phyloP scores from a whole-genome alignment of 495 filamentous ascomycete species.

The Lepraria neglecta region DNA sequence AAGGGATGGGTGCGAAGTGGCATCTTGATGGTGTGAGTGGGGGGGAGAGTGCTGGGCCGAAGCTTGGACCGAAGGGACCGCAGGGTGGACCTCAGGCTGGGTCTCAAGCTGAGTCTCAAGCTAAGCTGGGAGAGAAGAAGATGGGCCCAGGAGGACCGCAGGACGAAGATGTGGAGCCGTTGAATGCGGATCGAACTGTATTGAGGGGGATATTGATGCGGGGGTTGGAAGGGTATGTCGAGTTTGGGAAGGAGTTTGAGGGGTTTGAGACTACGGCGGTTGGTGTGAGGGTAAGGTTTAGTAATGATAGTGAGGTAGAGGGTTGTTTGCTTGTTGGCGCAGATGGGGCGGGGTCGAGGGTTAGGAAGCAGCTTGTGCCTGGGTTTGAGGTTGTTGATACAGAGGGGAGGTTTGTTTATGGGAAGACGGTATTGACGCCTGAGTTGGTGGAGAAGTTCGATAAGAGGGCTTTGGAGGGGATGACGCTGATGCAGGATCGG shows the following conservation, averaged over 20 bases:
- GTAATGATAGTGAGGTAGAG: conserved; percentile 34
- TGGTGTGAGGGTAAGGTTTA: conserved; percentile 35
- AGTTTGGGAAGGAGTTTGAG: conserved; percentile 39
- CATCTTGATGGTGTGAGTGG: not conserved
- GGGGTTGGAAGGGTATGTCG: conserved; percentile 34
- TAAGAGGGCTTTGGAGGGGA: conserved; percentile 28
- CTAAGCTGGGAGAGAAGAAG: too few species aligned
- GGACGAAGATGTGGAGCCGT: conserved; percentile 6
- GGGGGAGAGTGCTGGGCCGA: not conserved
- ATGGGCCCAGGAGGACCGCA: too few species aligned
- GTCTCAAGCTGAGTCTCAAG: too few species aligned
- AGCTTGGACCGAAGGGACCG: not conserved
- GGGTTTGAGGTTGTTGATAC: conserved; percentile 38
- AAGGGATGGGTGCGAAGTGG: rapidly evolving
- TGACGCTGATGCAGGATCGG: conserved; percentile 30
- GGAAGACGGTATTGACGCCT: conserved; percentile 36
- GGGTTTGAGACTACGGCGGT: conserved; percentile 33
- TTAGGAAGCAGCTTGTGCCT: conserved; percentile 41
- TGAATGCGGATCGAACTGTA: conserved; percentile 31
- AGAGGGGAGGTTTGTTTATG: conserved; percentile 40
- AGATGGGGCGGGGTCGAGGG: conserved; percentile 39
- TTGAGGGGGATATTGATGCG: conserved; percentile 32
- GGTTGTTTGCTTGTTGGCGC: conserved; percentile 43
- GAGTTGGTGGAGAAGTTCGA: conserved; percentile 29
- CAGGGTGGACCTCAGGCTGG: not conserved